Conservation (phyloP, 371 early-diverging fungal genomes). For the Globomyces sp. region DNA sequence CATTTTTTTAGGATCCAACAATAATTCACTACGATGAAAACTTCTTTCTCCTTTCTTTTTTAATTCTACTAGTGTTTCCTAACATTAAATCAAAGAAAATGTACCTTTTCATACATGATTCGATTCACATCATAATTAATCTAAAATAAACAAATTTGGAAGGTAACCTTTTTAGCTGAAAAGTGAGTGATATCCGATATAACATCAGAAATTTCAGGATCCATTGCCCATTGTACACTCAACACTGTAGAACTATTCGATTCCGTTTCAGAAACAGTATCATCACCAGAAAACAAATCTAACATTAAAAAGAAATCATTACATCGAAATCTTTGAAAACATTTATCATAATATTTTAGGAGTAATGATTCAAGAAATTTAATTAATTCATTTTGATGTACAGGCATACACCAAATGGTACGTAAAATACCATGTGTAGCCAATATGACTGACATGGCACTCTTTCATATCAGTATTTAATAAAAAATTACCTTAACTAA, state of each 20-base stretch:
- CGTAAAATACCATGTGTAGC: slow-evolving; percentile 68
- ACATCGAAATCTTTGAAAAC: slow-evolving; percentile 39
- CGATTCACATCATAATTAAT: background rate
- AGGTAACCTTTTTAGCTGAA: background rate
- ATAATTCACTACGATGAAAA: slow-evolving; percentile 73
- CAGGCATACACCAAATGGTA: slow-evolving; percentile 69
- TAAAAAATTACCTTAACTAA: slow-evolving; percentile 37
- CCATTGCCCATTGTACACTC: slow-evolving; percentile 82
- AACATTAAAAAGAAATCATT: slow-evolving; percentile 40
- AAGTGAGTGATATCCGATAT: slow-evolving; percentile 1
- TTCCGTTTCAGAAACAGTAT: slow-evolving; percentile 26
- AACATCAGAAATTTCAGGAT: slow-evolving; percentile 64
- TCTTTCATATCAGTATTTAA: slow-evolving; percentile 38
- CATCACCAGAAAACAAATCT: background rate
- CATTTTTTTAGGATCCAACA: slow-evolving; percentile 78
- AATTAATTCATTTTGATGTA: slow-evolving; percentile 75
- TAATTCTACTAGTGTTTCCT: slow-evolving; percentile 76
- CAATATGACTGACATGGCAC: slow-evolving; percentile 59
- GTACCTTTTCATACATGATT: slow-evolving; percentile 5
- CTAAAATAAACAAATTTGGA: background rate
- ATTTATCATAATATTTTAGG: slow-evolving; percentile 75
- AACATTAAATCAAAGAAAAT: slow-evolving; percentile 1
- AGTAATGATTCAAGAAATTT: slow-evolving; percentile 73
- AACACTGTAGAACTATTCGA: slow-evolving; percentile 43
- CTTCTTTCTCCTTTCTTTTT: slow-evolving; percentile 77